phyloP scores from a whole-genome alignment of 2,329 filamentous ascomycete genomes.

The Colletotrichum camelliae region DNA sequence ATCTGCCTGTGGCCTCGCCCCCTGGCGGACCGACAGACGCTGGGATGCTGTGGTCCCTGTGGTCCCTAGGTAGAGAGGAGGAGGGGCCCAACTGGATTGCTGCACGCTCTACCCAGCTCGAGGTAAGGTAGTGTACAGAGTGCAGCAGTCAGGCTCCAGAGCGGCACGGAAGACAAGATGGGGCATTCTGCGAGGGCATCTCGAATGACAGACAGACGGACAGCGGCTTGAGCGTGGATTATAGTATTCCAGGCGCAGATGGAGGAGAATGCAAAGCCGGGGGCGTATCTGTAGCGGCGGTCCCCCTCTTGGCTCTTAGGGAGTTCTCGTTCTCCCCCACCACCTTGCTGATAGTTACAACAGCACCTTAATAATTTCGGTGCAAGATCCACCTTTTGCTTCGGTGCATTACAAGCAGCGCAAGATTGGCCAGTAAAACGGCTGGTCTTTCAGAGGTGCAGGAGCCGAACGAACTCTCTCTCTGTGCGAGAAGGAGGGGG shows the following conservation, averaged over 20 bases:
- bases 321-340: background rate
- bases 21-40: background rate
- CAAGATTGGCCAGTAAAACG: conserved; percentile 9
- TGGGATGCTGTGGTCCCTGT: background rate
- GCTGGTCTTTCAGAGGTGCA: background rate
- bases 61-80: background rate
- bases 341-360: background rate
- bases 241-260: background rate
- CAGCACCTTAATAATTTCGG: conserved; percentile 15
- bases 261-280: background rate
- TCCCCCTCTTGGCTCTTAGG: background rate
- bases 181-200: background rate
- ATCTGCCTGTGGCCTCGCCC: background rate
- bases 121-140: background rate
- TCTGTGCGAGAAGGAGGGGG: background rate
- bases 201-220: background rate
- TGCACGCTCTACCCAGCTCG: background rate
- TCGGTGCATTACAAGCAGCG: conserved; percentile 5
- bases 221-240: background rate
- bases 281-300: background rate
- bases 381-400: conserved; percentile 21
- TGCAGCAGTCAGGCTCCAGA: background rate
- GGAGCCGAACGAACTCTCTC: background rate
- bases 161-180: background rate
- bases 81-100: background rate